Base-by-base conservation (phyloP, 2,329 filamentous ascomycete genomes). In the Acrodontium crateriforme region DNA sequence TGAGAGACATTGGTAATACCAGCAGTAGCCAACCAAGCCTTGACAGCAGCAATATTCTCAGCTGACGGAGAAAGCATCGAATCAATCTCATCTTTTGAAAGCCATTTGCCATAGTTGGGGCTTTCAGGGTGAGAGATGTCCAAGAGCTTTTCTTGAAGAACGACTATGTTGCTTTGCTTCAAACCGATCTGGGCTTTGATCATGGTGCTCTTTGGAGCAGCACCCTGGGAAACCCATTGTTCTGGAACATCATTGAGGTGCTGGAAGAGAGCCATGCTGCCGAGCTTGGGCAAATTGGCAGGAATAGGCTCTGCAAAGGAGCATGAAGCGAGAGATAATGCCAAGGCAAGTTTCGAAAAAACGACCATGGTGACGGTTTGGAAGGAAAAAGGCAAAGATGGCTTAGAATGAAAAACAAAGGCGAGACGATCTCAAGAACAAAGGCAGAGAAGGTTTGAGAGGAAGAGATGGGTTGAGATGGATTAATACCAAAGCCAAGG, bases 31-130 rank as follows among this genome's bases (percentile, higher is more conserved):
- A 60, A 44, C 56, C 56, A 60, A 11, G 45, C 38, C 16, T 47
- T 49, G 9, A 59, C 47, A 6, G 42, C 40, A 8, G 47, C 35
- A 9, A 56, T 34, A 13, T 44, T 50, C 6, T 40, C 32, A 19
- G 46, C 34, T 0, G 39, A 16, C 2, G 57, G 56, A 2, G 54
- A 49, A 25, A 59, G 59, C 25, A 56, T 45, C 9, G 56, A 47
- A 7, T 50, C 39, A 5, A 59, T 48, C 29, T 59, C 45, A 16
- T 44, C 34, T 17, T 50, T 29, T n/a, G 35, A 36, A 41, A 44
- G 49, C 29, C 50, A 40, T 26, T 47, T 46, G 14, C 48, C 47
- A 28, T 42, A 53, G 11, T 45, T 41, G 2, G 31, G 15, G 3
- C 46, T 49, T 3, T 29, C 30, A 24, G 48, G 47, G 28, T 50